These are phyloP conservation scores for Fagopyrum homotropicum DNA, from an alignment of 148 eudicot species.

Conservation along the genomic window DNA sequence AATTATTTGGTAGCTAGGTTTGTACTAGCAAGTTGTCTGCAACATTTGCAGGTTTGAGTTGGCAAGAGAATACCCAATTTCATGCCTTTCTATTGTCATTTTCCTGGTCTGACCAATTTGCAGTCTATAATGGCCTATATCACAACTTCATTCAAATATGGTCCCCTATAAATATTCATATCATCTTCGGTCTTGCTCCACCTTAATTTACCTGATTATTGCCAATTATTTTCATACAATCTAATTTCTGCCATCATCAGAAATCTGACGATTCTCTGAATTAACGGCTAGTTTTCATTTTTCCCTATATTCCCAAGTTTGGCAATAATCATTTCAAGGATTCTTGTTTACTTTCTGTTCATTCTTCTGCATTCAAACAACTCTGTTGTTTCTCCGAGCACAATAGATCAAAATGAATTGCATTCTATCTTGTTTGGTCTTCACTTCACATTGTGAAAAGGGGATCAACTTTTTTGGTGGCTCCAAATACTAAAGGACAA, in stretches of 20 bases:
- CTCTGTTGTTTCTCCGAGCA: neutral
- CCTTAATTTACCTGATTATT: neutral
- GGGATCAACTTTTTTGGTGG: neutral
- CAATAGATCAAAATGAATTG: neutral
- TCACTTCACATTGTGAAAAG: neutral
- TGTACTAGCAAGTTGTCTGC: neutral
- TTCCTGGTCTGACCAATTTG: neutral
- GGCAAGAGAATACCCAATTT: neutral
- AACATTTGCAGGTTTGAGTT: neutral
- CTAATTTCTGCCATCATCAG: neutral
- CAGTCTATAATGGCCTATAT: neutral
- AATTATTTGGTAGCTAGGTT: too few species aligned
- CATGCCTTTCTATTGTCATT: neutral
- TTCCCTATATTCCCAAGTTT: neutral
- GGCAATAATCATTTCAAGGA: too few species aligned
- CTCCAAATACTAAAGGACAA: slow-evolving; percentile 6
- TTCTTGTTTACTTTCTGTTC: neutral
- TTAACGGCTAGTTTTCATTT: neutral
- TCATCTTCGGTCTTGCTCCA: neutral
- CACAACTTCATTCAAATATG: neutral
- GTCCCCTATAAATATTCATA: neutral
- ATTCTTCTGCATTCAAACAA: neutral
- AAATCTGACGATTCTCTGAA: neutral
- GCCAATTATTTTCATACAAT: neutral
- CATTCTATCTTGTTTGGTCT: neutral